Evolutionary conservation across 116 monocot genomes (phyloP), one percentile per base, ranked within the genome.

Genomic region (Trichopus zeylanicus): DNA sequence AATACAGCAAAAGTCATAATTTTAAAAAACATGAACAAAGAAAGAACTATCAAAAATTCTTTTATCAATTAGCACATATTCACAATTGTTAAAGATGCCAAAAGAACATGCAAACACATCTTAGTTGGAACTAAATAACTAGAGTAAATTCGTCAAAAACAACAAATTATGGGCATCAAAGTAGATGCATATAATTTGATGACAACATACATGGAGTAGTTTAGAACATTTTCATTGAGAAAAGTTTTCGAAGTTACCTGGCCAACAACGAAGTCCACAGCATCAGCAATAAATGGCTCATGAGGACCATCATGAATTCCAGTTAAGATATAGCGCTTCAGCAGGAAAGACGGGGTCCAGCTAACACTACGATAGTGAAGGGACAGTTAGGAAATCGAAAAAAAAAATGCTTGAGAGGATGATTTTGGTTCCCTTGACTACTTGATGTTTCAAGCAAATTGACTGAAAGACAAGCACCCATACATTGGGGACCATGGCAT

Each of bases 401-500:
- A 46, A 60, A 60, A 54, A 42, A 8, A 57, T 67, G 60, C 60
- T 4, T 35, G 34, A 35, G 10, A 35, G 34, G n/a, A n/a, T n/a
- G n/a, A n/a, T n/a, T n/a, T n/a, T n/a, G n/a, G n/a, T n/a, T n/a
- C n/a, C n/a, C n/a, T n/a, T 51, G 21, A 21, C 21, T 21, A 2
- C 23, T 51, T 15, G 10, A 64, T 28, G 8, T 28, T 5, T 20
- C 1, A 23, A 71, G 30, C 48, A 60, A 60, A 48, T 48, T 69
- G 59, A 67, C 15, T 16, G 46, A 23, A 1, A 49, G 49, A 49
- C 19, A 20, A n/a, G 60, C 27, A 69, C 26, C 62, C 82, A 59
- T 82, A 98, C 98, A 87, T 56, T 29, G 91, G 87, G 42, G 95
- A 76, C 95, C 95, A 98, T 35, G 91, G 98, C 85, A 88, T 91